Base-by-base conservation (phyloP, 1,284 basidiomycete species). In the Coniferiporia weirii region DNA sequence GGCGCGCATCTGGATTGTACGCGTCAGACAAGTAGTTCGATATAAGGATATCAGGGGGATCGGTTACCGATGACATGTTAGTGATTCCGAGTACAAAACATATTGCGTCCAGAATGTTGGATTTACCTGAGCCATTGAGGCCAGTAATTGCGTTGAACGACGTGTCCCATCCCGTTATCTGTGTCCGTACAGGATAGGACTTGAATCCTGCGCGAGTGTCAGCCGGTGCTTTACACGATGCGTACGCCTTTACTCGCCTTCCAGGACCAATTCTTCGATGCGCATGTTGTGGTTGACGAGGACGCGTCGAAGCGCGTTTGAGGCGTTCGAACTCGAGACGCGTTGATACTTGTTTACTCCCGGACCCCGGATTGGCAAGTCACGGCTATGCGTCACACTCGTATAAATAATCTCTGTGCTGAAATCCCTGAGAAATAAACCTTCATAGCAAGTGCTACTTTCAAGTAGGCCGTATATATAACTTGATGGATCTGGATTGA, bases 101-200 rank as follows among this genome's bases (percentile, higher is more conserved):
- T 73, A 97, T 97, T 60, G 95, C 94, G 76, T 98, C 95, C 64
- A 98, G 84, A 66, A 98, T 97, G 74, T 98, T 99, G 62, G 94
- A 96, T 77, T 98, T 97, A 65, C 95, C 94, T 0, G 89, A 90
- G 5, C 89, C 95, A 74, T 98, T 97, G 65, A 98, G 83, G 54
- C 95, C 95, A 1, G 95, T 98, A 73, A 98, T 98, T 12, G 95
- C 95, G 71, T 98, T 98, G 82, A 98, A 98, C 13, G 93, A 96
- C 9, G 92, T 76, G 71, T 98, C 95, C 87, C 95, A 98, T 65
- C 94, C 95, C 0, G 88, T 89, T 61, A 98, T 96, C 68, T 91
- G 90, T 0, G 95, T 98, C 46, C 95, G 84, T 35, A 95, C 93
- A 17, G 95, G 95, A 69, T 98, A 98, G 15, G 95, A 98, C 74